Evolutionary conservation across 352 stramenopile species (phyloP).

Genomic region (Globisporangium orthogonon): DNA sequence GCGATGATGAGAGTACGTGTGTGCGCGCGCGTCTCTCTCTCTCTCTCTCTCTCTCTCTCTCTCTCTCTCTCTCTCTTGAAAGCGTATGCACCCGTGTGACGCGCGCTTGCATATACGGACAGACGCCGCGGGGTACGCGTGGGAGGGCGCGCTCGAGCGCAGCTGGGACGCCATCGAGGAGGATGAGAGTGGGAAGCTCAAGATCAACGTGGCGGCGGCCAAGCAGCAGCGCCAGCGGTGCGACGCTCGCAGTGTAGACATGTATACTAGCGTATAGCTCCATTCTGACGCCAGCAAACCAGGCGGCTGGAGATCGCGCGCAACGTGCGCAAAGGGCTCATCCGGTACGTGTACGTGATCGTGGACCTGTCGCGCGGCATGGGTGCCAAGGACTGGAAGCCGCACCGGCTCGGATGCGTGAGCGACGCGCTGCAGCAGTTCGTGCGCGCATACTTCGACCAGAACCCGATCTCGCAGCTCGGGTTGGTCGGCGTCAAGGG

Average conservation of each 20-base stretch:
- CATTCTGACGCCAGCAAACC: background rate
- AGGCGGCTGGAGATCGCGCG: constrained; percentile 77
- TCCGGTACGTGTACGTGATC: constrained; percentile 82
- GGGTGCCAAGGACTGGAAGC: constrained; percentile 85
- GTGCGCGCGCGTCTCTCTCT: constrained; percentile 2
- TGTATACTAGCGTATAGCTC: background rate
- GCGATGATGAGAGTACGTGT: background rate
- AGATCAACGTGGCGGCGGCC: constrained; percentile 52
- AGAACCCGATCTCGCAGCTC: constrained; percentile 92
- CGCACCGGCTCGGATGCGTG: constrained; percentile 61
- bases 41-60: constrained; percentile 3
- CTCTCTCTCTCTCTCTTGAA: background rate
- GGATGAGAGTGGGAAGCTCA: constrained; percentile 77
- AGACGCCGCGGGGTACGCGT: constrained; percentile 56
- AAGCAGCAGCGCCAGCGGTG: constrained; percentile 75
- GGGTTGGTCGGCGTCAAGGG: constrained; percentile 88
- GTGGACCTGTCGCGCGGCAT: constrained; percentile 85
- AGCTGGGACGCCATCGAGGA: constrained; percentile 86
- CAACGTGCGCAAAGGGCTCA: constrained; percentile 80
- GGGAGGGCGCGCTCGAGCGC: constrained; percentile 78
- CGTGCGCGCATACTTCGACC: constrained; percentile 90
- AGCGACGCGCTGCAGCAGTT: constrained; percentile 79
- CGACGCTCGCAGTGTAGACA: constrained; percentile 1
- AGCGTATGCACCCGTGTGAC: constrained; percentile 3
- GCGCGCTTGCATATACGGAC: background rate